Conservation (phyloP, 768 basidiomycete genomes). For the Leccinum disarticulatum region DNA sequence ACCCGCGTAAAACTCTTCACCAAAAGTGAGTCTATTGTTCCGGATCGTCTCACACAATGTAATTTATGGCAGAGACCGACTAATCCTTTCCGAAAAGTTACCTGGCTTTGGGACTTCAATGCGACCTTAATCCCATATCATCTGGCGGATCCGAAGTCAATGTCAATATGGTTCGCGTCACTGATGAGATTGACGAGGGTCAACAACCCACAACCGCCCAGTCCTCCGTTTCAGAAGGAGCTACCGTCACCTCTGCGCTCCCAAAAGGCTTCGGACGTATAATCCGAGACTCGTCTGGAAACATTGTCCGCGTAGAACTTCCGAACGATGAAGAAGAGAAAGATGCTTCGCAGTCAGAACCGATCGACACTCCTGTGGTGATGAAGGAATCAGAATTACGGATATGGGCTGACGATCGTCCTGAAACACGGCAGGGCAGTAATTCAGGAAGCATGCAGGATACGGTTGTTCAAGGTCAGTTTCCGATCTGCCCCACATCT, state of each 20-base stretch:
- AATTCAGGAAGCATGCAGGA: neutral
- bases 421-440: neutral
- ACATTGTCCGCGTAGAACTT: slow-evolving; percentile 69
- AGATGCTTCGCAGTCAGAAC: slow-evolving; percentile 24
- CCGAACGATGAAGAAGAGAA: slow-evolving; percentile 46
- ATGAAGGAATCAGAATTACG: slow-evolving; percentile 16
- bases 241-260: slow-evolving; percentile 31
- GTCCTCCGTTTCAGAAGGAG: slow-evolving; percentile 6
- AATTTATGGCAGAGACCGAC: neutral
- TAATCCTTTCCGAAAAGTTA: slow-evolving; percentile 50
- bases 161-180: slow-evolving; percentile 18
- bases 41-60: neutral
- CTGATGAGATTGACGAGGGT: neutral
- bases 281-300: slow-evolving; percentile 75
- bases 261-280: slow-evolving; percentile 79
- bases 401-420: slow-evolving; percentile 17
- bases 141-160: slow-evolving; percentile 66
- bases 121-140: slow-evolving; percentile 63
- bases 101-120: slow-evolving; percentile 69
- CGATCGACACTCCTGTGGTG: slow-evolving; percentile 40
- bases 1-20: slow-evolving; percentile 79
- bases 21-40: slow-evolving; percentile 73
- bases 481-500: neutral
- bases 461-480: slow-evolving; percentile 36
- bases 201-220: neutral